Base-by-base conservation (phyloP, 2,329 filamentous ascomycete genomes). In the Leptographium galeiforme region DNA sequence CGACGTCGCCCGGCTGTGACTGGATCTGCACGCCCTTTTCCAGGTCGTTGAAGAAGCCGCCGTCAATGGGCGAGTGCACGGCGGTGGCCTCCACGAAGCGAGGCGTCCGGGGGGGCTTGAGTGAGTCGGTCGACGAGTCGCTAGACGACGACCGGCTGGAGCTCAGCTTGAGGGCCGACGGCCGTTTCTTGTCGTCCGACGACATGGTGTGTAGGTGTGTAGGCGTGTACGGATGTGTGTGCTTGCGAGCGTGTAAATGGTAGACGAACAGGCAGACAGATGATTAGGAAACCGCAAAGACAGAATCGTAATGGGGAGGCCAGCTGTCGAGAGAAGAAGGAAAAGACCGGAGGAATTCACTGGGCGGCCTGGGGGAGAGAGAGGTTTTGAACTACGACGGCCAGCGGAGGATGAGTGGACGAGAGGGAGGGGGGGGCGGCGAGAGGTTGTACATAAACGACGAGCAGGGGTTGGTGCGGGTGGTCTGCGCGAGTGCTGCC, bases 41-140 rank as follows among this genome's bases (percentile, higher is more conserved):
- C 10, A 76, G 74, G 57, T 82, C 77, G 61, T 74, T 73, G 61
- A 86, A 85, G 10, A 81, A 79, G 36, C 75, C 51, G 25, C 51
- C 55, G 57, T 89, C 84, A 63, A 89, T 73, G 44, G 87, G 87
- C 48, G 87, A 90, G 71, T 89, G 75, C 51, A 90, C 82, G 33
- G 85, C 78, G 34, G 87, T 91, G 46, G 85, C 86, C 72, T 90
- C 87, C 53, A 84, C 85, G 63, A 91, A 91, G 63, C 87, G 83
- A 62, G 87, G 84, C 61, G 84, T 85, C 63, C 87, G 78, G 57
- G 84, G 84, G 41, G 78, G 73, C 70, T 85, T 87, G 44, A 81
- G 70, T 16, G 78, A 81, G 46, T 71, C 74, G 58, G 71, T 70
- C 54, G 76, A 76, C 33, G 76, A 77, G 41, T 70, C 71, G 14